Base-by-base conservation (phyloP, 768 basidiomycete genomes). In the Auriculariales sp. region DNA sequence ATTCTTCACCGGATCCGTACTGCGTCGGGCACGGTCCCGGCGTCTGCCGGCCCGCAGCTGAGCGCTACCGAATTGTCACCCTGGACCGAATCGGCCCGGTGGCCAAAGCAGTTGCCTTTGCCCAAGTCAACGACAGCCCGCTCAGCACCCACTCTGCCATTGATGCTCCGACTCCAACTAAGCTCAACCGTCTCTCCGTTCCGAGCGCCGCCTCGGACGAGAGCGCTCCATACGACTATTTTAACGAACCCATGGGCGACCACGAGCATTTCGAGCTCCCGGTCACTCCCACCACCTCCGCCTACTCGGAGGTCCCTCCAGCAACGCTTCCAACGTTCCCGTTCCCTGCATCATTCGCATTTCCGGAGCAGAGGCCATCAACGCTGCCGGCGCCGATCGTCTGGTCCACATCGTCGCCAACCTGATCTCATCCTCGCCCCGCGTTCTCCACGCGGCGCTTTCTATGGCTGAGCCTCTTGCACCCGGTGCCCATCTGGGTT, bases 291-390 rank as follows among this genome's bases (percentile, higher is more conserved):
- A 44, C 39, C 10, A 44, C 39, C 14, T 44, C 39, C 22, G 39
- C 39, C 1, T 44, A 44, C 19, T 44, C 39, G 5, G 39, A 44
- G 5, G 19, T 4, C n/a, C n/a, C n/a, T n/a, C 22, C 39, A 44
- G 5, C 7, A 7, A n/a, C 1, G 15, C 39, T n/a, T 22, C 39
- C 7, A 12, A 19, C 39, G 39, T n/a, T n/a, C n/a, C n/a, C n/a
- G n/a, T n/a, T n/a, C n/a, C 39, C 22, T 44, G 39, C 39, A 44
- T 44, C 39, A 44, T 44, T 25, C 39, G 39, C 39, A 25, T 44
- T 4, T 44, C 39, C 17, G 39, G 39, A 11, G 39, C 39, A 5
- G n/a, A n/a, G n/a, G 39, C 12, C 12, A 12, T 44, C 19, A 44
- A 24, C 22, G 39, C 22, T 25, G 22, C 22, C 12, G 14, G 27